phyloP scores from a whole-genome alignment of 192 early-diverging fungal species.

The Linnemannia zychae region DNA sequence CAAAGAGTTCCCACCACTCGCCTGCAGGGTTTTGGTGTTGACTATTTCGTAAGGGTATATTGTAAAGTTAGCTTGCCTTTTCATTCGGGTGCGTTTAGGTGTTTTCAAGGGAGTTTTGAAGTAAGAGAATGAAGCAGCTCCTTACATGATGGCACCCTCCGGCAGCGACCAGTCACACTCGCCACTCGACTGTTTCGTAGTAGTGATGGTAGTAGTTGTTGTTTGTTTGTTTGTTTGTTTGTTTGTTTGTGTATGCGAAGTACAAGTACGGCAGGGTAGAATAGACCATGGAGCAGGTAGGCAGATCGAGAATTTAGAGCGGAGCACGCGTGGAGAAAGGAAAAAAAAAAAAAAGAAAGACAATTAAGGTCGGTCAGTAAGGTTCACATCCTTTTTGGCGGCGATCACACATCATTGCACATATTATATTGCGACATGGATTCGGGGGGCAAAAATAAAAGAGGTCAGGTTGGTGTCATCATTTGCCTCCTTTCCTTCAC shows the following conservation, averaged over 20 bases:
- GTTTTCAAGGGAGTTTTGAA: not conserved
- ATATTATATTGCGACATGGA: not conserved
- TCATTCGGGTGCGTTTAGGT: not conserved
- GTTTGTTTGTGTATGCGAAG: not conserved
- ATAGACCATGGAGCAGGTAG: not conserved
- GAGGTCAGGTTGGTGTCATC: not conserved
- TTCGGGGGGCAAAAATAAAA: not conserved
- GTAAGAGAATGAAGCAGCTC: not conserved
- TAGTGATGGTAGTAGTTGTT: not conserved
- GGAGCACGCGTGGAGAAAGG: not conserved
- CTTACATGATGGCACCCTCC: slow-evolving; percentile 74
- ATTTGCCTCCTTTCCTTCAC: not conserved
- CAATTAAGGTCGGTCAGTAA: not conserved
- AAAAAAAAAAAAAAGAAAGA: not conserved
- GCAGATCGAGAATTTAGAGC: not conserved
- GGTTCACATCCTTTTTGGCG: not conserved
- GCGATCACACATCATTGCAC: not conserved
- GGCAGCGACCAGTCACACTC: slow-evolving; percentile 84
- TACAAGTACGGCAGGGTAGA: not conserved
- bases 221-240: not conserved
- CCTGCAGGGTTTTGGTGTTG: slow-evolving; percentile 77
- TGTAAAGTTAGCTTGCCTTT: not conserved
- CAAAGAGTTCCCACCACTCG: slow-evolving; percentile 98
- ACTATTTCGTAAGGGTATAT: slow-evolving; percentile 54
- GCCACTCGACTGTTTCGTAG: slow-evolving; percentile 73